These are phyloP conservation scores for Cercophora scortea DNA, from an alignment of 495 filamentous ascomycete species.

Conservation along the genomic window DNA sequence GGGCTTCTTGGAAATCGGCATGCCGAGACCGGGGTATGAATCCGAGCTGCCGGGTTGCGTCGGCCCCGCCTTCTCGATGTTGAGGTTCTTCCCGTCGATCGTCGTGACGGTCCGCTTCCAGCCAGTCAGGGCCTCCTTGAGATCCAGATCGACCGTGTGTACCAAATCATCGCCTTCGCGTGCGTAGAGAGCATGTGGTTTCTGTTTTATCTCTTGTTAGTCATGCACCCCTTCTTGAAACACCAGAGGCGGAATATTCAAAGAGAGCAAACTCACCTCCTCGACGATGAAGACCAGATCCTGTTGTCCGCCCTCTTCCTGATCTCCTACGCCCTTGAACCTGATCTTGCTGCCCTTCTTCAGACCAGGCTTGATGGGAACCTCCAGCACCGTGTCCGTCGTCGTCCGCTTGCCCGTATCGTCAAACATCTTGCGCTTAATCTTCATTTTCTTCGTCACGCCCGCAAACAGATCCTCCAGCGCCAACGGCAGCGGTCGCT, in stretches of 20 bases:
- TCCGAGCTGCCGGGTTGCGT: constrained; percentile 77
- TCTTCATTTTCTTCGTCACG: constrained; percentile 89
- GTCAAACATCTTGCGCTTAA: constrained; percentile 94
- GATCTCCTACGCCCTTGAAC: constrained; percentile 91
- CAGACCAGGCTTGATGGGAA: constrained; percentile 88
- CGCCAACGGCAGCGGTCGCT: constrained; percentile 70
- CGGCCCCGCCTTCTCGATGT: constrained; percentile 67
- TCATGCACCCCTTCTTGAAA: not conserved
- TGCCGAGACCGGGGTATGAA: constrained; percentile 74
- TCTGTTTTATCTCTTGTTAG: constrained; percentile 41
- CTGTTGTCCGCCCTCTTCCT: constrained; percentile 94
- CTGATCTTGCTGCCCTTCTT: constrained; percentile 97
- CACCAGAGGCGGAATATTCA: not conserved
- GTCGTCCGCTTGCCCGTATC: constrained; percentile 71
- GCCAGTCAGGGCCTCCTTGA: constrained; percentile 97
- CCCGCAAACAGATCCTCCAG: constrained; percentile 84
- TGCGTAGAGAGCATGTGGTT: constrained; percentile 71
- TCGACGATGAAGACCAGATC: constrained; percentile 90
- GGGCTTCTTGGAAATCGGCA: constrained; percentile 87
- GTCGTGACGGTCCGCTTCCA: constrained; percentile 89
- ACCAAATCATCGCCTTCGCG: constrained; percentile 83
- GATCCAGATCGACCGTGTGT: constrained; percentile 64
- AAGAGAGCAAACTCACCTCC: constrained; percentile 56
- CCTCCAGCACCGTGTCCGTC: constrained; percentile 84
- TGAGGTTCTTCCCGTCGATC: constrained; percentile 81